Evolutionary conservation across 169 alveolate species (phyloP).

Genomic region (Plasmodium sp.): DNA sequence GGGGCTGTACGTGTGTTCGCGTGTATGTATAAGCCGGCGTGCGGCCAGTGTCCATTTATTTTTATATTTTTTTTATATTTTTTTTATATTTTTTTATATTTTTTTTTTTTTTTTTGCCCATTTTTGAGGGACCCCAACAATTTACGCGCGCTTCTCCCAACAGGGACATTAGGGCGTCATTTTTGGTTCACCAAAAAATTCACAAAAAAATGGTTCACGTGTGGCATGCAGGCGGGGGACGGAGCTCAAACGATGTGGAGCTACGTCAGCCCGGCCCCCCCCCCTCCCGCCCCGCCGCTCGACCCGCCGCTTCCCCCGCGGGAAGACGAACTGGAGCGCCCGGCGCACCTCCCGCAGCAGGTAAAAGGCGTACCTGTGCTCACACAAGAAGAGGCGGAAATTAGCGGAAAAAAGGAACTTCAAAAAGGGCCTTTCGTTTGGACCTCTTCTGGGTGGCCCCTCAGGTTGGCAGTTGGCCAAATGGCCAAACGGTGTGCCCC

Average conservation of each 20-base stretch:
- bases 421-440: slow-evolving; percentile 27
- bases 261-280: neutral
- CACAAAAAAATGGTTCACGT: neutral
- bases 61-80: neutral
- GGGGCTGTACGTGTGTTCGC: neutral
- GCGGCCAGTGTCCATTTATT: neutral
- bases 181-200: neutral
- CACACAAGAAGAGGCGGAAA: slow-evolving; percentile 54
- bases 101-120: neutral
- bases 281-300: neutral
- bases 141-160: neutral
- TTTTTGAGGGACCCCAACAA: neutral
- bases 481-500: neutral
- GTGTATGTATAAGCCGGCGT: neutral
- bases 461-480: neutral
- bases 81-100: neutral
- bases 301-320: neutral
- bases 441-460: slow-evolving; percentile 1
- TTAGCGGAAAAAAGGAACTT: slow-evolving; percentile 42
- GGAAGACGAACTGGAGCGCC: slow-evolving; percentile 15
- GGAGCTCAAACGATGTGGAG: neutral
- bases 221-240: neutral
- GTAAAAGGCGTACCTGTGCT: slow-evolving; percentile 41
- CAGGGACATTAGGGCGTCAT: neutral
- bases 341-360: slow-evolving; percentile 12